Conservation (phyloP, 2,329 filamentous ascomycete genomes). For the Aspergillus ustus region DNA sequence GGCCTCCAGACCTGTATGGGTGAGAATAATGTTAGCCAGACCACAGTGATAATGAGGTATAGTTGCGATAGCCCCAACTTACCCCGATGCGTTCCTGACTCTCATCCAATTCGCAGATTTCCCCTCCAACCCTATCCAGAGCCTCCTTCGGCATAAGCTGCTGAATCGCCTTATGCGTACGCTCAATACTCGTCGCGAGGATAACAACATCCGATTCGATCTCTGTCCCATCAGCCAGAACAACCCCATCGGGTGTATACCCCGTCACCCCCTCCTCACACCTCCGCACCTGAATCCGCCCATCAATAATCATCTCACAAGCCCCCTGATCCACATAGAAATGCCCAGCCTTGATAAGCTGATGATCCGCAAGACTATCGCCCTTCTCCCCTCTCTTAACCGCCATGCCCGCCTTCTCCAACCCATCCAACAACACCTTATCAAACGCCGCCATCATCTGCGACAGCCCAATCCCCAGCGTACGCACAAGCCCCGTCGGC, state of each 20-base stretch:
- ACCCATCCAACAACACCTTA: background rate
- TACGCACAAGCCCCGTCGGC: background rate
- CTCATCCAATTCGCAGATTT: background rate
- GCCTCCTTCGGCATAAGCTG: background rate
- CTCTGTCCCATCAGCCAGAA: background rate
- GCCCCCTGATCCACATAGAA: conserved; percentile 1
- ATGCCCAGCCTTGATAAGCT: background rate
- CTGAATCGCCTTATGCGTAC: background rate
- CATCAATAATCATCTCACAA: conserved; percentile 2
- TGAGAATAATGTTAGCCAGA: background rate
- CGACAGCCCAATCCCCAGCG: background rate
- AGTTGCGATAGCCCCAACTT: background rate
- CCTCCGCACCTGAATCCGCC: background rate
- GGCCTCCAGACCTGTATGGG: background rate
- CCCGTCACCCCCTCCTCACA: background rate
- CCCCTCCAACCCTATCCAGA: background rate
- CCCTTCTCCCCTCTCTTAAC: background rate
- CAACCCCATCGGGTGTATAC: background rate
- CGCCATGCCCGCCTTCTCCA: background rate
- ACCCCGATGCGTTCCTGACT: background rate
- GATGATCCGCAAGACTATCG: background rate
- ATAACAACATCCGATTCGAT: background rate
- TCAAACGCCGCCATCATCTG: background rate
- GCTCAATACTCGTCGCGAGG: background rate
- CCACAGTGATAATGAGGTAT: background rate